A percentile compares a stretch with the other conserved stretches of the same genome.
These are phyloP conservation scores for Psilocybe cubensis DNA, from an alignment of 768 basidiomycete species.

Conservation along the genomic window DNA sequence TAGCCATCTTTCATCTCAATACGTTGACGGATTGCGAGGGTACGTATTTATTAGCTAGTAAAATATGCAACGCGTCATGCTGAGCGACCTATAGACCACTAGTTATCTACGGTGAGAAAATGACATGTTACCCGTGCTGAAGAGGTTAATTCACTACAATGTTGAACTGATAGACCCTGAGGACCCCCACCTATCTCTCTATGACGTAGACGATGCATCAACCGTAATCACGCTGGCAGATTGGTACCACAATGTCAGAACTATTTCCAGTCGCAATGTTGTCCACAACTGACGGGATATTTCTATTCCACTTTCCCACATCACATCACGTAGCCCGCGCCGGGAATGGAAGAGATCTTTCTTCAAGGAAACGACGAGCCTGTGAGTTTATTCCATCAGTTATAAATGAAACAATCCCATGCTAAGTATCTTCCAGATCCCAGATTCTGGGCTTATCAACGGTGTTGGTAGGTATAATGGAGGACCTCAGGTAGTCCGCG, in stretches of 20 bases:
- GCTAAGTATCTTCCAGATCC: conserved; percentile 7
- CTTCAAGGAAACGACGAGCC: conserved; percentile 22
- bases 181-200: conserved; percentile 21
- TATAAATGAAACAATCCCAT: background rate
- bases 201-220: conserved; percentile 22
- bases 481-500: conserved; percentile 19
- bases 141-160: background rate
- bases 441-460: conserved; percentile 23
- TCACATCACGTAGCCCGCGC: conserved; percentile 3
- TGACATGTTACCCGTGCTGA: background rate
- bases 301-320: background rate
- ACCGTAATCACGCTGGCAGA: conserved; percentile 27
- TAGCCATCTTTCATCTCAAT: conserved; percentile 25
- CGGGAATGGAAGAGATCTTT: conserved; percentile 18
- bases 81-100: conserved; percentile 26
- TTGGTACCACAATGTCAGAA: conserved; percentile 24
- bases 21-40: conserved; percentile 24
- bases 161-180: conserved; percentile 11
- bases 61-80: background rate
- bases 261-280: background rate
- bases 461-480: conserved; percentile 24
- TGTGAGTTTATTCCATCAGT: conserved; percentile 5
- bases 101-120: conserved; percentile 29
- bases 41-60: background rate
- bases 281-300: background rate